Evolutionary conservation across 176 grass and related monocot genomes (phyloP), one percentile per base, ranked within the genome.

Genomic region (Tillandsia leiboldiana): DNA sequence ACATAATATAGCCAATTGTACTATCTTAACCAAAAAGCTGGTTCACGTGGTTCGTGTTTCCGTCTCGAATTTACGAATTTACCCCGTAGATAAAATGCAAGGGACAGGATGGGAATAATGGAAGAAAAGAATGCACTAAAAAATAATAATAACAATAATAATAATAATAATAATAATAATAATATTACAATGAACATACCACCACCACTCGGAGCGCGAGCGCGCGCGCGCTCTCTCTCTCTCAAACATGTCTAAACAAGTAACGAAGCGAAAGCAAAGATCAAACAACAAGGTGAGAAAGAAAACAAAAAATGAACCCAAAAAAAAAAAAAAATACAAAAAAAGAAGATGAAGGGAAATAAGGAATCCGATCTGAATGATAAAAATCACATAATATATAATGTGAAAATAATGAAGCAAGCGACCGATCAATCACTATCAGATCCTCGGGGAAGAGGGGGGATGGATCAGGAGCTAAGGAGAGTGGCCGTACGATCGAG

Each of bases 161-260:
- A 42, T 42, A 42, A 42, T 6, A 42, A 42, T 42, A 42, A 42
- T 42, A 42, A 42, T 59, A 59, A 18, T 15, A 61, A 61, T 61
- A 61, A 61, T 61, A 61, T 61, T 61, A 61, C 56, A 61, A 61
- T 20, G 56, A 23, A 61, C 56, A 61, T 12, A 58, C 8, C 52
- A 56, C 56, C 56, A 22, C 17, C 56, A 22, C 56, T 22, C 56
- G 22, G 56, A 15, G 22, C 56, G 56, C n/a, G 20, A 2, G 10
- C 56, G 14, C n/a, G 2, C 56, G 4, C 10, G 15, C 52, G 15
- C 56, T 3, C 54, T 18, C 54, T 58, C 56, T 61, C 56, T 61
- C 56, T 61, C 56, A 18, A 15, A 61, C 56, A 61, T 61, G 14
- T 61, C 56, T 61, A 61, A 42, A 42, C 33, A 42, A 42, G 33